Evolutionary conservation across 805 yeast genomes (phyloP).

Genomic region (Kodamaea nitidulidarum): DNA sequence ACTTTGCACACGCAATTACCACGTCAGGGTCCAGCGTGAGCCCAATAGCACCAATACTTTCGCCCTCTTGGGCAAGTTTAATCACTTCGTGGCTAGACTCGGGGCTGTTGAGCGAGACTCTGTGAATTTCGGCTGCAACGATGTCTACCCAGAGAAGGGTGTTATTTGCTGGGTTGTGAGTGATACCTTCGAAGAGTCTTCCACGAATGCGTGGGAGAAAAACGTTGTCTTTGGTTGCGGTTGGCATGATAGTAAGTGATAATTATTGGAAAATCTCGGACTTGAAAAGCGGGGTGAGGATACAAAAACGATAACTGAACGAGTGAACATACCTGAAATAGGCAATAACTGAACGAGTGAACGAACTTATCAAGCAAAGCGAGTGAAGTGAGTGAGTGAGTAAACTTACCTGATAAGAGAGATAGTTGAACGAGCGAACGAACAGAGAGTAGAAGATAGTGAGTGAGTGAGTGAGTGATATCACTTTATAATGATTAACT

Average conservation of each 20-base stretch:
- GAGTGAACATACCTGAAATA: too few relatives aligned
- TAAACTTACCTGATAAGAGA: too few relatives aligned
- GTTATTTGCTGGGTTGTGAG: conserved; percentile 54
- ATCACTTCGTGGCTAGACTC: conserved; percentile 40
- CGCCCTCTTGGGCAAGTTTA: conserved; percentile 32
- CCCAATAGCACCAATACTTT: conserved; percentile 68
- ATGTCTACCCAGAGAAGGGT: conserved; percentile 50
- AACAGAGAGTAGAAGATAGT: too few relatives aligned
- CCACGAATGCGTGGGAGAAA: conserved; percentile 31
- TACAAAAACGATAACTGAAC: neutral
- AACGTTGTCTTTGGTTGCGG: conserved; percentile 7
- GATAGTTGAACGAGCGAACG: too few relatives aligned
- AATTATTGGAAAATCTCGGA: neutral
- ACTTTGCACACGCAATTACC: conserved; percentile 57
- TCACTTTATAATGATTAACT: too few relatives aligned
- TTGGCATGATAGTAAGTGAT: neutral
- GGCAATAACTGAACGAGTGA: too few relatives aligned
- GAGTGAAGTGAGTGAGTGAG: too few relatives aligned
- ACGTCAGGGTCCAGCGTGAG: conserved; percentile 50
- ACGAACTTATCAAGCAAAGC: too few relatives aligned
- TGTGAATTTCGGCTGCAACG: conserved; percentile 37
- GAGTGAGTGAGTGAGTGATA: too few relatives aligned
- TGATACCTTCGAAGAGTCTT: conserved; percentile 62
- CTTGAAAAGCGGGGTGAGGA: neutral
- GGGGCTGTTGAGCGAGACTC: conserved; percentile 31